Evolutionary conservation across 768 basidiomycete genomes (phyloP).

Genomic region (Daedaleopsis nitida): DNA sequence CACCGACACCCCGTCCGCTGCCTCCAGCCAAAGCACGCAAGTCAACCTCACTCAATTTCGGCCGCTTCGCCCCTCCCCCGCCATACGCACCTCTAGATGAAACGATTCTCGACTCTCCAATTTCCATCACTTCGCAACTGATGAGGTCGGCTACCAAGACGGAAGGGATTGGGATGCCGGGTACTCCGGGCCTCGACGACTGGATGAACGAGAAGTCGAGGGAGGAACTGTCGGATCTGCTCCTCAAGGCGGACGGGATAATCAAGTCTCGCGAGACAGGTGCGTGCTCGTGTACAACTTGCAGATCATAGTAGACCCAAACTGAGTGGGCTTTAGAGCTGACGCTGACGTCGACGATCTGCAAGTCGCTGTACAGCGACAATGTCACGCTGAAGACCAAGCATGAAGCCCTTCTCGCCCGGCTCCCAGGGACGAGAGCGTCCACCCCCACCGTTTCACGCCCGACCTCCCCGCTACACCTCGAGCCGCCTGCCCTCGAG

Average conservation of each 20-base stretch:
- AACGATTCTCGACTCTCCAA: constrained; percentile 40
- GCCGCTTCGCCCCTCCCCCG: constrained; percentile 47
- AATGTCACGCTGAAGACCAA: constrained; percentile 69
- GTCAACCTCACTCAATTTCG: constrained; percentile 35
- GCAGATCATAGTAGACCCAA: not conserved
- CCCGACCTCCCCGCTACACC: constrained; percentile 20
- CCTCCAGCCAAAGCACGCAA: constrained; percentile 72
- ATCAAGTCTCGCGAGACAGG: constrained; percentile 80
- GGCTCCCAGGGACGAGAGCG: constrained; percentile 44
- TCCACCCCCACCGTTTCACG: constrained; percentile 24
- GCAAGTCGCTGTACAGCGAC: constrained; percentile 69
- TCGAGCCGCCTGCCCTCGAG: constrained; percentile 9
- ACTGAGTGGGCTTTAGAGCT: constrained; percentile 50
- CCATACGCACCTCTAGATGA: constrained; percentile 47
- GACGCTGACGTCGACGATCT: constrained; percentile 63
- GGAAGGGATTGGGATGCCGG: constrained; percentile 23
- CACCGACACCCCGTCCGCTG: constrained; percentile 48
- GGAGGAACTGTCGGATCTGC: constrained; percentile 69
- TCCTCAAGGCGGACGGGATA: constrained; percentile 71
- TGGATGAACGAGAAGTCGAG: constrained; percentile 69
- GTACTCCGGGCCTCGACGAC: constrained; percentile 33
- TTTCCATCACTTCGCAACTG: constrained; percentile 38
- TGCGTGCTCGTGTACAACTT: constrained; percentile 40
- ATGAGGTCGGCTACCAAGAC: constrained; percentile 27
- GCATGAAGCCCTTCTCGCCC: constrained; percentile 70